phyloP scores from a whole-genome alignment of 2,329 filamentous ascomycete genomes.

The Hymenoscyphus albidus region DNA sequence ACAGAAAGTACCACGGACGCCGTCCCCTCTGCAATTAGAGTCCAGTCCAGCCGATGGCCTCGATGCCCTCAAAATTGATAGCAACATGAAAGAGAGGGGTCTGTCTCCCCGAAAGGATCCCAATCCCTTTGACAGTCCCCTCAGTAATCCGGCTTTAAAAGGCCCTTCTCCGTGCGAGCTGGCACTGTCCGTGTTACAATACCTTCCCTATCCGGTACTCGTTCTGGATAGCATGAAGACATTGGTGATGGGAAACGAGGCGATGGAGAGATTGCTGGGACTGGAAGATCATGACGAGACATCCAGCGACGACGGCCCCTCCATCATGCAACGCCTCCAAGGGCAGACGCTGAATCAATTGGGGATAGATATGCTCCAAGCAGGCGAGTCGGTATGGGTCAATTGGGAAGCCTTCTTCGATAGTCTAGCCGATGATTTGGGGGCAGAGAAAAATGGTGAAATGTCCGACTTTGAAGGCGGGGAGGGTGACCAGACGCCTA shows the following conservation, averaged over 20 bases:
- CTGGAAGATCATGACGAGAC: constrained; percentile 45
- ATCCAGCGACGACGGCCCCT: constrained; percentile 39
- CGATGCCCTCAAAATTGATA: constrained; percentile 22
- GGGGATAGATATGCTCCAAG: constrained; percentile 69
- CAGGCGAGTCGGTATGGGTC: constrained; percentile 58
- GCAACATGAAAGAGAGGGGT: constrained; percentile 13
- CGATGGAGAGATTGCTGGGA: constrained; percentile 66
- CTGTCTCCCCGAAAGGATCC: constrained; percentile 21
- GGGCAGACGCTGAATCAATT: constrained; percentile 66
- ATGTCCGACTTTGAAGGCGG: constrained; percentile 13
- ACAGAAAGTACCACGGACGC: constrained; percentile 17
- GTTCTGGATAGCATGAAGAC: constrained; percentile 67
- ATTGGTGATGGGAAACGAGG: constrained; percentile 69
- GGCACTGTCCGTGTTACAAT: constrained; percentile 67
- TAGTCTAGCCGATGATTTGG: constrained; percentile 39
- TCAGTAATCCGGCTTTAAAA: constrained; percentile 40
- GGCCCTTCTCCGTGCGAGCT: constrained; percentile 48
- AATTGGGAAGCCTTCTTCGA: constrained; percentile 58
- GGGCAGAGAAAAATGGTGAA: constrained; percentile 3
- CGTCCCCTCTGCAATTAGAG: constrained; percentile 28
- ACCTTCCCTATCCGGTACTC: constrained; percentile 67
- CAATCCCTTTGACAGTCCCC: constrained; percentile 12
- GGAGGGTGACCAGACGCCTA: constrained; percentile 37
- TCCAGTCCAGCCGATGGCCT: constrained; percentile 31
- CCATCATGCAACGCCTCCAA: constrained; percentile 54